Percentiles rank a stretch among this genome's conserved stretches.
These are phyloP conservation scores for Fusarium globosum DNA, from an alignment of 2,329 filamentous ascomycete species.

Conservation along the genomic window DNA sequence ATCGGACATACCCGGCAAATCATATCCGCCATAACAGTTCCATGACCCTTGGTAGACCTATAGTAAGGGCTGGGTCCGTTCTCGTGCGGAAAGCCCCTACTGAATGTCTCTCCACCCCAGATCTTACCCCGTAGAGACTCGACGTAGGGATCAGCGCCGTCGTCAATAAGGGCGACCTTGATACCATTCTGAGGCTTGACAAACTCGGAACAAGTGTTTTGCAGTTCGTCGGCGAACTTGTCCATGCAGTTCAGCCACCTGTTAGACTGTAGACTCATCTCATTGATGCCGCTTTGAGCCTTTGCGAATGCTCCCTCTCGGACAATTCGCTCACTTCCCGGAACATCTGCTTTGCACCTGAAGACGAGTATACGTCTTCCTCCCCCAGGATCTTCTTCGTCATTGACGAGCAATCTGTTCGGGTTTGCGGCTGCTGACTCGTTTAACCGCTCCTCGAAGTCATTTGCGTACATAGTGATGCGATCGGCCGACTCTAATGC, in stretches of 20 bases:
- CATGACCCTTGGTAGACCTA: neutral
- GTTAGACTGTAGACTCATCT: neutral
- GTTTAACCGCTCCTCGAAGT: neutral
- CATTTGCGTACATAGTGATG: neutral
- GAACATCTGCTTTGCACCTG: neutral
- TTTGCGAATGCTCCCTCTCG: neutral
- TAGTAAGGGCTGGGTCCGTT: neutral
- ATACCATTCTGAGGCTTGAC: neutral
- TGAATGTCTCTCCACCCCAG: neutral
- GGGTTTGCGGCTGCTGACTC: neutral
- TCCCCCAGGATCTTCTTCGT: neutral
- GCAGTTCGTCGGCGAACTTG: neutral
- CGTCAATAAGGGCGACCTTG: neutral
- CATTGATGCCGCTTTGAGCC: neutral
- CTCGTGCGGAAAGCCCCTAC: neutral
- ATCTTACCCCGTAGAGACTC: neutral
- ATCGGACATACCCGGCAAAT: neutral
- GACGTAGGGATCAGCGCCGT: neutral
- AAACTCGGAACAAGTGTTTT: neutral
- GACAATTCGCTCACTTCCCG: neutral
- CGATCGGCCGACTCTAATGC: neutral
- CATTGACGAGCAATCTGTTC: rapidly evolving
- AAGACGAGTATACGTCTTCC: neutral
- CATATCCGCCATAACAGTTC: neutral
- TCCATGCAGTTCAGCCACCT: constrained; percentile 8